Conservation (phyloP, 805 yeast species). For the Kluyveromyces nonfermentans region DNA sequence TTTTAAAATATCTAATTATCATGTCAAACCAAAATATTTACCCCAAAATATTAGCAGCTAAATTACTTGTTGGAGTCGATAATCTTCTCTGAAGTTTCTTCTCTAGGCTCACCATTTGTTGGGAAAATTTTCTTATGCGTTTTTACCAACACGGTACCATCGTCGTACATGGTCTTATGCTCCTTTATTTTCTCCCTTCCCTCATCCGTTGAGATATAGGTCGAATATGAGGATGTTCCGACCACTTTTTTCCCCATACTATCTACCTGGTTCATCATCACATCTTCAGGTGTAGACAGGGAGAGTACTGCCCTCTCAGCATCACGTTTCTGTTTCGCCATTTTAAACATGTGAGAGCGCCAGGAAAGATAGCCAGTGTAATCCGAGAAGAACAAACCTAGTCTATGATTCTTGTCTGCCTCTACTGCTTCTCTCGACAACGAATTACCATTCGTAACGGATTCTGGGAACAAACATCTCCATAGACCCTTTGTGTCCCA, state of each 20-base stretch:
- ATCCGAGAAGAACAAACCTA: conserved; percentile 55
- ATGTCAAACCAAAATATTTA: too few relatives aligned
- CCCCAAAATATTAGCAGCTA: too few relatives aligned
- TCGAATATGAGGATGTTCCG: conserved; percentile 32
- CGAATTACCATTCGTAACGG: conserved; percentile 29
- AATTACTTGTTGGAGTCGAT: background rate
- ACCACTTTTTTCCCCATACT: conserved; percentile 21
- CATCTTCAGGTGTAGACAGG: conserved; percentile 18
- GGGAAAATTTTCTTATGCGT: conserved; percentile 33
- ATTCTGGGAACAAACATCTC: conserved; percentile 79
- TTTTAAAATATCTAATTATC: too few relatives aligned
- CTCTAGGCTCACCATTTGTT: conserved; percentile 30
- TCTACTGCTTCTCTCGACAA: conserved; percentile 55
- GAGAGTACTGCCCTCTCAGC: conserved; percentile 2
- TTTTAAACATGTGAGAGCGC: conserved; percentile 46
- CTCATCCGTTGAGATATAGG: conserved; percentile 31
- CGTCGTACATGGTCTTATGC: conserved; percentile 31
- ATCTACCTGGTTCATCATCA: conserved; percentile 13
- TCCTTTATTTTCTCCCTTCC: conserved; percentile 38
- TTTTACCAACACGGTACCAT: conserved; percentile 34
- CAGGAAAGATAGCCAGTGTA: conserved; percentile 60
- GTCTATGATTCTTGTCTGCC: conserved; percentile 32
- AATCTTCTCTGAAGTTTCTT: conserved; percentile 23
- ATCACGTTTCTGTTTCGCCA: conserved; percentile 33
- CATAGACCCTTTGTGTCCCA: conserved; percentile 86